phyloP scores from a whole-genome alignment of 129 eudicot genomes.

The Flaveria brownii region DNA sequence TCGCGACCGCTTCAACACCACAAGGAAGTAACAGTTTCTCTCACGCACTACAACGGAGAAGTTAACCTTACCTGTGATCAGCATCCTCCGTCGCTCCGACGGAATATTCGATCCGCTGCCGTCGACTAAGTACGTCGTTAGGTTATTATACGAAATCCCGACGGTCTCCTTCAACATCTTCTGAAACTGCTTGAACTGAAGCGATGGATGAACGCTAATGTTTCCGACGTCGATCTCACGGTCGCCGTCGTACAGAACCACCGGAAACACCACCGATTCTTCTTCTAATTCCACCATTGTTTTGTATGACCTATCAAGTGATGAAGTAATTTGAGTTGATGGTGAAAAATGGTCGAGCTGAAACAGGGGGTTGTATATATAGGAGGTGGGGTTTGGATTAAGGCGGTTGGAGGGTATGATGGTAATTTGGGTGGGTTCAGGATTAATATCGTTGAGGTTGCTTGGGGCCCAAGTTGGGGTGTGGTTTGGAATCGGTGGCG shows the following conservation, averaged over 20 bases:
- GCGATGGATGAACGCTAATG: constrained; percentile 36
- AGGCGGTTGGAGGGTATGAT: constrained; percentile 49
- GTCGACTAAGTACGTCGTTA: constrained; percentile 58
- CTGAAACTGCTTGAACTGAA: constrained; percentile 65
- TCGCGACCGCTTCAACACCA: constrained; percentile 59
- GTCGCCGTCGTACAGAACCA: constrained; percentile 66
- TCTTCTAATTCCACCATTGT: constrained; percentile 45
- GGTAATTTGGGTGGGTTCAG: constrained; percentile 19
- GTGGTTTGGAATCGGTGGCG: constrained; percentile 11
- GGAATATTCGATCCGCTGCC: constrained; percentile 12
- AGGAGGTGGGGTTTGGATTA: constrained; percentile 32
- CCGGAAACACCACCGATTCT: constrained; percentile 47
- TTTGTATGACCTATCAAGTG: not conserved
- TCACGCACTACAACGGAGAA: constrained; percentile 41
- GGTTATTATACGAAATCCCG: constrained; percentile 72
- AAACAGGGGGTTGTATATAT: constrained; percentile 16
- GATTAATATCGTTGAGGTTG: constrained; percentile 25
- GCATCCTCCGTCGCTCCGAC: constrained; percentile 43
- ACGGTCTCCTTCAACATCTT: constrained; percentile 44
- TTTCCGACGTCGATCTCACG: constrained; percentile 48
- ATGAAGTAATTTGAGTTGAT: not conserved
- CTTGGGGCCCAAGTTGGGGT: constrained; percentile 24
- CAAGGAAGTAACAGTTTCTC: constrained; percentile 52
- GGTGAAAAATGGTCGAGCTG: constrained; percentile 16
- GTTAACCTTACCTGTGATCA: constrained; percentile 65